Evolutionary conservation across 2,329 filamentous ascomycete genomes (phyloP), one percentile per base, ranked within the genome.

Genomic region (Colletotrichum aenigma): DNA sequence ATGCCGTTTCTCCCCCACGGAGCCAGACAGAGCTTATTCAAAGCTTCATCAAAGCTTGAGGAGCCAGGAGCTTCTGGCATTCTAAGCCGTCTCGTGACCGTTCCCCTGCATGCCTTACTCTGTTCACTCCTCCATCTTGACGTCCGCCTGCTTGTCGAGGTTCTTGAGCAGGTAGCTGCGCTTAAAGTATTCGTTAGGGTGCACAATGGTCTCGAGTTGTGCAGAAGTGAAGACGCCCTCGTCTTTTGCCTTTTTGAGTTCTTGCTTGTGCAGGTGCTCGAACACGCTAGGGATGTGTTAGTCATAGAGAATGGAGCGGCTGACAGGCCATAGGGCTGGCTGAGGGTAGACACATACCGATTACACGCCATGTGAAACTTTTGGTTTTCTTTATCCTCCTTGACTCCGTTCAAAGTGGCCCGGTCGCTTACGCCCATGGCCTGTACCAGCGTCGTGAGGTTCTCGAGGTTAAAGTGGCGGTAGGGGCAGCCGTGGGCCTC

Each of bases 171-270:
- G 81, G 84, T 95, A 98, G 83, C 96, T 98, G 71, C 96, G 91
- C 89, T 98, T 98, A 85, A 98, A 99, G 85, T 98, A 99, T 78
- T 96, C 96, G 83, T 99, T 99, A 13, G 97, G 97, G 85, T 99
- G 97, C 26, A 98, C 93, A 82, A 99, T 98, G 0, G 96, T 98
- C 85, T 98, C 96, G 56, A 98, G 88, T 83, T 98, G 95, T 18
- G 92, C 92, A 8, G 93, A 87, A 15, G 89, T 92, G 92, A 94
- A 94, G 67, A 93, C 88, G 7, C 91, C 90, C 66, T 95, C 93
- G 56, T 96, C 94, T 84, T 93, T 95, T 77, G 94, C 94, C 81
- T 91, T 92, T 82, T 92, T 94, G 74, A 97, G 91, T 83, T 96
- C 94, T 21, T 88, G 88, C 82, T 94, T 96, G 84, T 99, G 96